Evolutionary conservation across 768 basidiomycete genomes (phyloP), one percentile per base, ranked within the genome.

Genomic region (Imleria badia): DNA sequence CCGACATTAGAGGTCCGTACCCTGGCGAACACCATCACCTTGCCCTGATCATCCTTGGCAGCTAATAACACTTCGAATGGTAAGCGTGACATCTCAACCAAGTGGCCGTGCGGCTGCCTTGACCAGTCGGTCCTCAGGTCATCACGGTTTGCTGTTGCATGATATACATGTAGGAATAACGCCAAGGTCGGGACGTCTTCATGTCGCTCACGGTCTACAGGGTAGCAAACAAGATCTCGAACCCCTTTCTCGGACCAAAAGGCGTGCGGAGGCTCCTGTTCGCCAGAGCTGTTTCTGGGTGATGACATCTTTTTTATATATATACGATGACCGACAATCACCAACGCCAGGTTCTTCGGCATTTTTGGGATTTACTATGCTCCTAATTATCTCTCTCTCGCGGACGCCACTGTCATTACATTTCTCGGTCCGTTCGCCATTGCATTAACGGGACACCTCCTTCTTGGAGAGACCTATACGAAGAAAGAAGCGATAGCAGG

Each of bases 341-440:
- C 39, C 31, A 26, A 34, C 19, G 2, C n/a, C 43, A 57, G 90
- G 87, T 95, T 91, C 67, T 79, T 90, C 48, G 86, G 85, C 5
- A 70, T 91, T 7, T 83, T 82, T 52, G 83, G 85, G 15, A 72
- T 81, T n/a, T 89, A 87, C 66, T 87, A 82, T 62, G 83, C 88
- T 1, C 72, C 92, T 12, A 78, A 84, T 67, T 89, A 86, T 68
- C 78, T 94, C 5, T 87, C 88, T 0, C 75, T 94, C 0, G 86
- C 87, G 2, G 92, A 94, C 66, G 82, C 89, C 0, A 86, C 84
- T 0, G 87, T 89, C 6, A 72, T 96, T 44, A 84, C 84, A 0
- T 94, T 93, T 73, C 74, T 94, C 5, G 68, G 79, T 1, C 93
- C 93, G 0, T 78, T 86, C 48, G 76, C 76, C 38, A 87, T 84